A percentile compares a stretch with the other conserved stretches of the same genome.
Conservation (phyloP, 1,139 yeast species). For the Blastobotrys persicus region DNA sequence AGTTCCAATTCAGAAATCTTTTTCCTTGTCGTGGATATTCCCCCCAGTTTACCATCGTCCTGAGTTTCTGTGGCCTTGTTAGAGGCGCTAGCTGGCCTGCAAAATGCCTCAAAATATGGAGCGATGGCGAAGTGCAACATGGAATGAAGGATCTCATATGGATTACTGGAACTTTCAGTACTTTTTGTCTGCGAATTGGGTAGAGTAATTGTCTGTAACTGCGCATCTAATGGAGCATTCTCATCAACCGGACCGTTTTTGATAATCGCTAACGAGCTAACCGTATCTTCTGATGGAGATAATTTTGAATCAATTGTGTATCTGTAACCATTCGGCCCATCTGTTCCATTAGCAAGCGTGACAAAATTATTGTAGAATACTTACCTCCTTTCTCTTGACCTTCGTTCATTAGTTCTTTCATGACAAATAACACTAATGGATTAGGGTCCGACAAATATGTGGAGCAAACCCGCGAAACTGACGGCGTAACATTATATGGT, state of each 20-base stretch:
- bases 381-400: conserved; percentile 11
- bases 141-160: conserved; percentile 58
- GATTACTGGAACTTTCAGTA: conserved; percentile 20
- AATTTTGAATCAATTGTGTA: conserved; percentile 19
- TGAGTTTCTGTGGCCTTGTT: conserved; percentile 13
- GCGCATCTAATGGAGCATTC: conserved; percentile 38
- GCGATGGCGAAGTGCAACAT: conserved; percentile 55
- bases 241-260: conserved; percentile 43
- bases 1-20: conserved; percentile 68
- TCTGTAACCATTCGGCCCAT: background rate
- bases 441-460: conserved; percentile 27
- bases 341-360: too few species aligned
- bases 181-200: conserved; percentile 22
- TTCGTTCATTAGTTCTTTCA: conserved; percentile 20
- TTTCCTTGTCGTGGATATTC: conserved; percentile 39
- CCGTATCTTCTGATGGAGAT: conserved; percentile 17
- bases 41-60: conserved; percentile 22
- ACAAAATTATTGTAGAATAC: too few species aligned
- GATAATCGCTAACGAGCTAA: conserved; percentile 41
- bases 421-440: conserved; percentile 27
- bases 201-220: conserved; percentile 40
- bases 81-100: conserved; percentile 24
- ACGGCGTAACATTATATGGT: conserved; percentile 11
- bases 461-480: conserved; percentile 16
- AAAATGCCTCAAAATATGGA: conserved; percentile 50